Conservation (phyloP, 2,329 filamentous ascomycete genomes). For the Apiospora sp. region DNA sequence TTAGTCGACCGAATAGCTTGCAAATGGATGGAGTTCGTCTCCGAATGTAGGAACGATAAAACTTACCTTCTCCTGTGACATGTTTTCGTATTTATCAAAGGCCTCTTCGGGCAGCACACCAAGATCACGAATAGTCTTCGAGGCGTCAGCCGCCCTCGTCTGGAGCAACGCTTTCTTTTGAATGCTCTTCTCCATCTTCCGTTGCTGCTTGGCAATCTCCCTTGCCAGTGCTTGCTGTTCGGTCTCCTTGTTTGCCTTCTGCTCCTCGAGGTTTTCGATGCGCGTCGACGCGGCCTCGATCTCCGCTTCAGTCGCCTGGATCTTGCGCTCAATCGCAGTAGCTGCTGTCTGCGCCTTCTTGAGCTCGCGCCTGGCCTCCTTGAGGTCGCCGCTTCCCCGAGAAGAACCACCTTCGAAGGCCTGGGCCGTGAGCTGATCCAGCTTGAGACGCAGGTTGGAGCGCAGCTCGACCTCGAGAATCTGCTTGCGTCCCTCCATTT, state of each 20-base stretch:
- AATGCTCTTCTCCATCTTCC: constrained; percentile 89
- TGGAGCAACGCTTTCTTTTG: constrained; percentile 85
- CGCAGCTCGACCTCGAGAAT: constrained; percentile 86
- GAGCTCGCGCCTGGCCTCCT: constrained; percentile 82
- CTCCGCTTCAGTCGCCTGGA: constrained; percentile 77
- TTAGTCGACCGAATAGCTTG: constrained; percentile 18
- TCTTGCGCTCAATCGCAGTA: constrained; percentile 70
- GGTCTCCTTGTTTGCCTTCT: constrained; percentile 71
- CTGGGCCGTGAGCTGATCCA: constrained; percentile 84
- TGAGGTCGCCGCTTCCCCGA: constrained; percentile 71
- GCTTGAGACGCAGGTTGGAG: constrained; percentile 86
- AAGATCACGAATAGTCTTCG: constrained; percentile 88
- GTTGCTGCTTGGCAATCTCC: constrained; percentile 85
- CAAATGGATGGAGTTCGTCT: constrained; percentile 60
- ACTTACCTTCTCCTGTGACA: constrained; percentile 78
- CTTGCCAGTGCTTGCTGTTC: constrained; percentile 78
- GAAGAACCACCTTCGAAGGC: constrained; percentile 73
- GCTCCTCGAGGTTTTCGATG: constrained; percentile 47
- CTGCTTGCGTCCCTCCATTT: constrained; percentile 82
- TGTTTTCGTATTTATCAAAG: constrained; percentile 87
- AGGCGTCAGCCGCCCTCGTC: constrained; percentile 80
- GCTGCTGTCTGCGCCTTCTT: constrained; percentile 77
- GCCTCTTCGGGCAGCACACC: constrained; percentile 94
- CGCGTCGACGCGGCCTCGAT: constrained; percentile 63
- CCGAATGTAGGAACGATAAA: neutral